Evolutionary conservation across 2,329 filamentous ascomycete genomes (phyloP), one percentile per base, ranked within the genome.

Genomic region (Aspergillus tubingensis): DNA sequence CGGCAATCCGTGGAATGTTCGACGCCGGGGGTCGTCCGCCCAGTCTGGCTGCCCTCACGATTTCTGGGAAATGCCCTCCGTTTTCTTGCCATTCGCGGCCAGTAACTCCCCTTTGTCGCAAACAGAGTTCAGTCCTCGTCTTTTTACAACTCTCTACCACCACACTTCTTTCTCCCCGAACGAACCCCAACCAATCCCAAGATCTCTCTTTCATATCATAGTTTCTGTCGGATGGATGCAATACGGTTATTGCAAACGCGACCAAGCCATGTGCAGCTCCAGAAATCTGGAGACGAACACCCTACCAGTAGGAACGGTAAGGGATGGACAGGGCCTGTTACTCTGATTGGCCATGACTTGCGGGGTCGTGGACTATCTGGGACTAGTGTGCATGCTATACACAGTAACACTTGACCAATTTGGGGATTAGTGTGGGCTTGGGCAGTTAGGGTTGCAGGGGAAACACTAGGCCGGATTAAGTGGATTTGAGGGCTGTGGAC

Each of bases 1-100:
- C 62, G 62, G 62, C 58, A 59, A 53, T 39, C 64, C 64, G 62
- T 66, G 62, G 64, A 66, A 66, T 62, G 55, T 66, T 66, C 62
- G 58, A 66, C 60, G 48, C 58, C 61, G 57, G 48, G 58, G 56
- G 58, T 47, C 25, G 44, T 27, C 43, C 27, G 23, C 36, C 43
- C 27, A 17, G 27, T 57, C 53, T 43, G 38, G 27, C 51, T 49
- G 32, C 56, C 32, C 47, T 59, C 47, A 3, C 36, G 38, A 49
- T 25, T 49, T 7, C 41, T 43, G 41, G 41, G 41, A 44, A 13
- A 21, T 44, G 41, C 19, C 41, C 41, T 44, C 41, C 41, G 19
- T 19, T 21, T 19, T 43, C 41, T 17, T 44, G 10, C 41, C 19
- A 23, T 44, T 44, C 41, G 41, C 21, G 41, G 41, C 41, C 8